Base-by-base conservation (phyloP, 2,329 filamentous ascomycete genomes). In the Claviceps capensis region DNA sequence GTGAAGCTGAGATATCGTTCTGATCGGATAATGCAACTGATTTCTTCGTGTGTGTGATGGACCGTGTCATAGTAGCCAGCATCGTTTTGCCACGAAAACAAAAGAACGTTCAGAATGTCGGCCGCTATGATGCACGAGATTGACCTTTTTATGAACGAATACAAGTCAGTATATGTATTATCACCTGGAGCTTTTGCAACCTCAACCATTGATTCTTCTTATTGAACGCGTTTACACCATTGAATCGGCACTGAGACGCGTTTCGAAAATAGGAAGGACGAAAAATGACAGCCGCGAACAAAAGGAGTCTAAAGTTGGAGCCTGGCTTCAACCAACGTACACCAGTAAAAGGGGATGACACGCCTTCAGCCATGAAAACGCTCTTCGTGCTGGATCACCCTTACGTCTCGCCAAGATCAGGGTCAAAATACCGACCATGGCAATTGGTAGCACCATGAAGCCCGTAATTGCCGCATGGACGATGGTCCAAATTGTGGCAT, bases 71-170 rank as follows among this genome's bases (percentile, higher is more conserved):
- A 54, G 38, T 50, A 50, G 16, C 53, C 53, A 5, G 19, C 44
- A 17, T 52, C 50, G 34, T 54, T 52, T 49, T 54, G 53, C 53
- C 53, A 54, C 8, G 53, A 54, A n/a, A 48, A 44, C 17, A 54
- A 17, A 16, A 54, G 17, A n/a, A 50, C 47, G 17, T 52, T 54
- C 3, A 54, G 34, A 36, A 47, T 42, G 36, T 54, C 53, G 50
- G 53, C 53, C 4, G 53, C 13, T 30, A 52, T 45, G 7, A 54
- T 52, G 9, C 53, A 54, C 23, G 50, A 47, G 37, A 54, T 51
- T 7, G 53, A 54, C 16, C 53, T 54, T 4, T 17, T 22, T 42
- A 22, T 17, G 22, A 41, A 42, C 9, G 19, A 22, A n/a, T 23
- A n/a, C 8, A 2, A 4, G 4, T 23, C 19, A 22, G 16, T 4